These are phyloP conservation scores for Magnusiomyces clavatus DNA, from an alignment of 1,139 yeast genomes.

Conservation along the genomic window DNA sequence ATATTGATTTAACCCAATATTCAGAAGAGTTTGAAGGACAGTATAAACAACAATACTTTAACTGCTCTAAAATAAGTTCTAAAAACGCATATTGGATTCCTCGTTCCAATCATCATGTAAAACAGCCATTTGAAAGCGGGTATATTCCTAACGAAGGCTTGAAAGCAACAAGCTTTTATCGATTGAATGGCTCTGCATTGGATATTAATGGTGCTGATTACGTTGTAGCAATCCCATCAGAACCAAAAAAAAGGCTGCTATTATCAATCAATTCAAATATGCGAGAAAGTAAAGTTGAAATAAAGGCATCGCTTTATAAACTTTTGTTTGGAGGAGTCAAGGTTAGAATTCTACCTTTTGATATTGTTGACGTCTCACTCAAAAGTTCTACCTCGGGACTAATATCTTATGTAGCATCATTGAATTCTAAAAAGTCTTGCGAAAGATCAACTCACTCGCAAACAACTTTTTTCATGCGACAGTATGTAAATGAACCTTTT, in stretches of 20 bases:
- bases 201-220: background rate
- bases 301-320: constrained; percentile 6
- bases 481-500: constrained; percentile 50
- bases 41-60: constrained; percentile 31
- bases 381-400: constrained; percentile 54
- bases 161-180: background rate
- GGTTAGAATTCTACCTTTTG: constrained; percentile 28
- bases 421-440: constrained; percentile 13
- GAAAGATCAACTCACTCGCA: constrained; percentile 16
- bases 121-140: constrained; percentile 4
- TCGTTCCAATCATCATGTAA: background rate
- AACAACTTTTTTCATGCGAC: constrained; percentile 58
- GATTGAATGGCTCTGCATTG: background rate
- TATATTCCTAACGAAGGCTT: constrained; percentile 2
- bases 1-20: background rate
- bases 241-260: background rate
- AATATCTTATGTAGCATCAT: constrained; percentile 41
- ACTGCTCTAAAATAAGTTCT: constrained; percentile 35
- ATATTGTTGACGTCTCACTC: constrained; percentile 40
- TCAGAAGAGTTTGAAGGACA: background rate
- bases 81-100: constrained; percentile 13
- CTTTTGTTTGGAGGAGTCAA: constrained; percentile 10
- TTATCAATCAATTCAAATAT: constrained; percentile 30
- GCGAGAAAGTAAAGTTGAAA: constrained; percentile 16
- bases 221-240: constrained; percentile 1